Conservation (phyloP, 2,329 filamentous ascomycete genomes). For the Colletotrichum phormii region DNA sequence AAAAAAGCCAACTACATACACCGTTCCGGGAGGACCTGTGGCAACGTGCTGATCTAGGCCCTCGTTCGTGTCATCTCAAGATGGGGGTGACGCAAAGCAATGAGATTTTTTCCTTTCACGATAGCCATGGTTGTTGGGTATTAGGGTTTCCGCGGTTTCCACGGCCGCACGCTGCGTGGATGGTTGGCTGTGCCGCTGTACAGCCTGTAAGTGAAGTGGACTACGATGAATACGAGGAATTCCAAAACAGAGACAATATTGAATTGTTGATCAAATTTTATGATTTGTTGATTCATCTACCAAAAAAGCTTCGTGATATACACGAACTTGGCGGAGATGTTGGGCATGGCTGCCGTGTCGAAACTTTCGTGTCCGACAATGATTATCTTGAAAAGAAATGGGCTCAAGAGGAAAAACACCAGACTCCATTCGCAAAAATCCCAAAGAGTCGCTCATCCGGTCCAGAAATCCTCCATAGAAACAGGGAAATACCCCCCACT, state of each 20-base stretch:
- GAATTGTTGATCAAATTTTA: background rate
- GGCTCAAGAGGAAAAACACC: background rate
- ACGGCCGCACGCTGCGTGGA: background rate
- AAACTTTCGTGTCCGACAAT: background rate
- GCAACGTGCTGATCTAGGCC: constrained; percentile 18
- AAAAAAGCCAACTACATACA: constrained; percentile 27
- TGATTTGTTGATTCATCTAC: background rate
- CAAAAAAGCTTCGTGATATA: background rate
- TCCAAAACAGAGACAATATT: background rate
- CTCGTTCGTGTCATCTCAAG: background rate
- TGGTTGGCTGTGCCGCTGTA: too few relatives aligned
- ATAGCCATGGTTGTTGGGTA: background rate
- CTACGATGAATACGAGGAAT: background rate
- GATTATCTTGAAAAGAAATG: background rate
- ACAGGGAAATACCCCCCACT: background rate
- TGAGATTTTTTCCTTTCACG: background rate
- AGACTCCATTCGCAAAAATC: constrained; percentile 1
- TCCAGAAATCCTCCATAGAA: background rate
- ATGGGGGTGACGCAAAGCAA: background rate
- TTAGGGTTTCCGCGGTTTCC: background rate
- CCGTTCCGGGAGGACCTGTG: constrained; percentile 31
- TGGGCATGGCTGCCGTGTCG: constrained; percentile 19
- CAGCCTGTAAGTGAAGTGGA: background rate
- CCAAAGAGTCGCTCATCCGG: background rate
- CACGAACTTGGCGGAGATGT: background rate